phyloP scores from a whole-genome alignment of 345 rosid genomes.

The Gossypium stocksii region DNA sequence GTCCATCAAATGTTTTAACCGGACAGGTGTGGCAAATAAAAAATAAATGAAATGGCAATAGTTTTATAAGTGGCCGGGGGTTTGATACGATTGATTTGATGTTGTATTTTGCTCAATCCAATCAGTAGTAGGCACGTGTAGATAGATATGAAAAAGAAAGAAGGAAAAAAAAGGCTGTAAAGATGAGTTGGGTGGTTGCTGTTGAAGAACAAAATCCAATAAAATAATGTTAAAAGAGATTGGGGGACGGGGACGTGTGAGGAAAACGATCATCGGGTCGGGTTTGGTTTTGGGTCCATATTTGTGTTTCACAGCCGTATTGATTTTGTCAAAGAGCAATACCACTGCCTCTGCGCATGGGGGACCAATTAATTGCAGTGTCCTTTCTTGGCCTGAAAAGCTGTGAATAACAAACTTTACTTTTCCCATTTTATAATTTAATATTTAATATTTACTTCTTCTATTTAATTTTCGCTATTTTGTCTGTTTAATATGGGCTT shows the following conservation, averaged over 20 bases:
- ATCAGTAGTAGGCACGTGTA: constrained; percentile 17
- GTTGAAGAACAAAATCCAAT: not conserved
- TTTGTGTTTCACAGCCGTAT: not conserved
- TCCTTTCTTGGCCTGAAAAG: not conserved
- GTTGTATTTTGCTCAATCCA: constrained; percentile 1
- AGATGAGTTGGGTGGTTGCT: constrained; percentile 13
- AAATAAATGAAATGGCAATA: not conserved
- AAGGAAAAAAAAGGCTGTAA: not conserved
- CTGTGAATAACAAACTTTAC: not conserved
- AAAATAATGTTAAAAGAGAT: not conserved
- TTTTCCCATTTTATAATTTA: too few relatives aligned
- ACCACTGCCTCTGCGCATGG: not conserved
- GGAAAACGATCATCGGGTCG: not conserved
- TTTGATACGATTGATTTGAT: constrained; percentile 4
- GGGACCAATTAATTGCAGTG: not conserved
- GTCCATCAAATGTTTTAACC: not conserved
- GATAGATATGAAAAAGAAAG: not conserved
- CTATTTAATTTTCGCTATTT: too few relatives aligned
- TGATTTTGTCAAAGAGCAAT: not conserved
- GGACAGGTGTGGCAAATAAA: not conserved
- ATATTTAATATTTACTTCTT: not conserved
- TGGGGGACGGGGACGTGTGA: too few relatives aligned
- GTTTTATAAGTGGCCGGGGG: too few relatives aligned
- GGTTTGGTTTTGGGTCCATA: not conserved
- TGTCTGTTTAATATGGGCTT: too few relatives aligned